Evolutionary conservation across 2,329 filamentous ascomycete genomes (phyloP).

Genomic region (Arthrinium phaeospermum): DNA sequence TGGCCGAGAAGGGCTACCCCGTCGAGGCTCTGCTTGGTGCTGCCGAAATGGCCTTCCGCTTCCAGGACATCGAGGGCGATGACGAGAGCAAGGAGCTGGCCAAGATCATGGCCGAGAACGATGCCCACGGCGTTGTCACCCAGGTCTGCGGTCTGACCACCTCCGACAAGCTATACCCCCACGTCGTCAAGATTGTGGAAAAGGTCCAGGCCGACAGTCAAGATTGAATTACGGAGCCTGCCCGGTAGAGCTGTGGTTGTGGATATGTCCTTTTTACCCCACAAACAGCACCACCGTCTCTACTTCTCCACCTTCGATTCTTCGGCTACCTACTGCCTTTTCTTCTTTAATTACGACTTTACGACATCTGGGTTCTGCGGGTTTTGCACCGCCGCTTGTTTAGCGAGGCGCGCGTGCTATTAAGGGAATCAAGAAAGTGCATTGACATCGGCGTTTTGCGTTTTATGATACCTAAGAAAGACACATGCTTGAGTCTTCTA

Average conservation of each 20-base stretch:
- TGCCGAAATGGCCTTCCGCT: constrained; percentile 90
- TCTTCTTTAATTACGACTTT: not conserved
- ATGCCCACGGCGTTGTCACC: constrained; percentile 75
- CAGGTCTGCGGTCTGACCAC: constrained; percentile 83
- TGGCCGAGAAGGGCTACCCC: constrained; percentile 80
- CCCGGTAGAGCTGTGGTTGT: constrained; percentile 9
- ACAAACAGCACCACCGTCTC: constrained; percentile 6
- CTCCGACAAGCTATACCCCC: constrained; percentile 76
- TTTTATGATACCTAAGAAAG: not conserved
- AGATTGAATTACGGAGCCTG: constrained; percentile 44
- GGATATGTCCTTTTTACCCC: not conserved
- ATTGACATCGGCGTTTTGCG: constrained; percentile 1
- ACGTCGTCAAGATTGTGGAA: constrained; percentile 78
- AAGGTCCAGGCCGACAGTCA: constrained; percentile 76
- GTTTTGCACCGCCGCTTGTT: not conserved
- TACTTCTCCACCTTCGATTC: constrained; percentile 6
- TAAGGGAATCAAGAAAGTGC: not conserved
- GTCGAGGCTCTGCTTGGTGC: constrained; percentile 78
- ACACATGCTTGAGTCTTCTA: not conserved
- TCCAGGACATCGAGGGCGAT: constrained; percentile 92
- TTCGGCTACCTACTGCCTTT: not conserved
- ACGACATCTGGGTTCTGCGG: constrained; percentile 14
- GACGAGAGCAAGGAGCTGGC: constrained; percentile 88
- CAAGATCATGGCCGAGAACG: constrained; percentile 79
- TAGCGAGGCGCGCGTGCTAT: constrained; percentile 2